phyloP scores from a whole-genome alignment of 1,139 yeast species.

The Nakaseomyces delphensis region DNA sequence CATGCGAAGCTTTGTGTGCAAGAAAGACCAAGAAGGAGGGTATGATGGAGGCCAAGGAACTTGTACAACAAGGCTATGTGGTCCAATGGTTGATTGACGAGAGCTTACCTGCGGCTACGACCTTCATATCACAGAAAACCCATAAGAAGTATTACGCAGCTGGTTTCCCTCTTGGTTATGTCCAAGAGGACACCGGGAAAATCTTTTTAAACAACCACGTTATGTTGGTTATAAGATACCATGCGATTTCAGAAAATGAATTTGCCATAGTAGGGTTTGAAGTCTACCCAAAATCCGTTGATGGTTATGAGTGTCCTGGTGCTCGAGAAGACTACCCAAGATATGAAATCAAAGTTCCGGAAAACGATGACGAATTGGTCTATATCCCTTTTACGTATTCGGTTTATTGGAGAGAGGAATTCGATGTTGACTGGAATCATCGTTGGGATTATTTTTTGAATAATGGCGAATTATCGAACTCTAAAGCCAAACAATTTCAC shows the following conservation, averaged over 20 bases:
- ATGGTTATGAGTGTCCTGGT: conserved; percentile 61
- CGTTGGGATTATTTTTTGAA: conserved; percentile 71
- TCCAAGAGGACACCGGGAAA: conserved; percentile 40
- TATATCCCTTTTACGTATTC: conserved; percentile 72
- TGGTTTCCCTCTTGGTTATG: conserved; percentile 79
- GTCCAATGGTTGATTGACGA: conserved; percentile 83
- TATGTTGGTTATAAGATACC: conserved; percentile 70
- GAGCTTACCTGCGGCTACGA: conserved; percentile 75
- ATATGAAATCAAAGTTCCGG: conserved; percentile 40
- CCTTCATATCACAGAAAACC: conserved; percentile 56
- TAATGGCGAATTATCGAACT: conserved; percentile 36
- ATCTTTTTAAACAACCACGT: conserved; percentile 70
- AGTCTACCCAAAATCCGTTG: conserved; percentile 77
- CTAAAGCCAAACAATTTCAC: conserved; percentile 19
- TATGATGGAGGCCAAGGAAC: conserved; percentile 47
- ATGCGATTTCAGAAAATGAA: conserved; percentile 42
- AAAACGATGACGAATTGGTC: conserved; percentile 29
- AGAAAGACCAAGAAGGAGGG: conserved; percentile 45
- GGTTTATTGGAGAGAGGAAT: conserved; percentile 83
- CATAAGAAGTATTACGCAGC: conserved; percentile 67
- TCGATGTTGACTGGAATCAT: conserved; percentile 52
- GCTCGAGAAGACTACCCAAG: conserved; percentile 50
- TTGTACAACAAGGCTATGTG: conserved; percentile 63
- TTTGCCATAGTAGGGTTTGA: conserved; percentile 81
- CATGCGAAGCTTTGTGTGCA: conserved; percentile 63